Evolutionary conservation across 257 asterid species (phyloP).

Genomic region (Penstemon davidsonii): DNA sequence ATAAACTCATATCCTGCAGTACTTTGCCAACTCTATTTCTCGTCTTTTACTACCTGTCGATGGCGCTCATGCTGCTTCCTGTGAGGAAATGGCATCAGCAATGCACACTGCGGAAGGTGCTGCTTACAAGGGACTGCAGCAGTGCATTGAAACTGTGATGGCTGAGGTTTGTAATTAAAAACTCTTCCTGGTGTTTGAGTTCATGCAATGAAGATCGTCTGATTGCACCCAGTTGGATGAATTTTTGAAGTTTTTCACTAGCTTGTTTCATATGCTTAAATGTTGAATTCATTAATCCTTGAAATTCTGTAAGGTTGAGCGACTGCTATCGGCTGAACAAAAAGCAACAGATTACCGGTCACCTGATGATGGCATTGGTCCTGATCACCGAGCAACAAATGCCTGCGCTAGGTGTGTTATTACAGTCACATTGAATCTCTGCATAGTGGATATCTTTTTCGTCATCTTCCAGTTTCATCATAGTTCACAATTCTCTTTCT

Average conservation of each 20-base stretch:
- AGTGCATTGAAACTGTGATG: slow-evolving; percentile 96
- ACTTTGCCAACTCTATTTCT: slow-evolving; percentile 90
- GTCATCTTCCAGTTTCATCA: slow-evolving; percentile 7
- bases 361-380: slow-evolving; percentile 89
- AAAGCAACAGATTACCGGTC: slow-evolving; percentile 86
- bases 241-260: background rate
- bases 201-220: background rate
- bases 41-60: slow-evolving; percentile 93
- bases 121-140: slow-evolving; percentile 98
- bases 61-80: slow-evolving; percentile 97
- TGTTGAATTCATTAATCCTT: slow-evolving; percentile 17
- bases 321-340: slow-evolving; percentile 91
- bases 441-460: background rate
- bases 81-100: slow-evolving; percentile 97
- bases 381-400: slow-evolving; percentile 94
- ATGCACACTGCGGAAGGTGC: slow-evolving; percentile 97
- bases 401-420: slow-evolving; percentile 82
- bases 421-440: slow-evolving; percentile 17
- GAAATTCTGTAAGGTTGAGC: slow-evolving; percentile 69
- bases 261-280: slow-evolving; percentile 14
- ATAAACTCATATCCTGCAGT: slow-evolving; percentile 48
- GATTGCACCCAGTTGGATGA: background rate
- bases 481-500: slow-evolving; percentile 27
- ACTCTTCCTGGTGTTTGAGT: slow-evolving; percentile 20
- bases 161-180: slow-evolving; percentile 72